phyloP scores from a whole-genome alignment of 768 basidiomycete species.

The Cyclocybe cylindracea region DNA sequence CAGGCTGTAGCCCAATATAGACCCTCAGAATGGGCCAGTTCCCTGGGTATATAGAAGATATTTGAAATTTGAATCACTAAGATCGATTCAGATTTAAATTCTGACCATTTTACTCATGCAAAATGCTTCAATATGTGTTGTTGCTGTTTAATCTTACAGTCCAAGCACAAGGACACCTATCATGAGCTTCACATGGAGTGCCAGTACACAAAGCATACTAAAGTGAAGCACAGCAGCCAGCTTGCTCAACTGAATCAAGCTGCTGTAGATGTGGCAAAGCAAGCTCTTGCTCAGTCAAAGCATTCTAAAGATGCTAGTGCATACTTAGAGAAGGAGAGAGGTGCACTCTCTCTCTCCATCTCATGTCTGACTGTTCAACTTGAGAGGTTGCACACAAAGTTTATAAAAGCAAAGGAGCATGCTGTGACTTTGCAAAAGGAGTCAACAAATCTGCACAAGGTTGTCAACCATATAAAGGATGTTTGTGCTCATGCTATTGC shows the following conservation, averaged over 20 bases:
- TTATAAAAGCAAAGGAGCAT: background rate
- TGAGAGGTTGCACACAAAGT: background rate
- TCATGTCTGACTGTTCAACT: background rate
- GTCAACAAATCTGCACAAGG: background rate
- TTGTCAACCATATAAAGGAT: background rate
- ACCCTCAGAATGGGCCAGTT: no score
- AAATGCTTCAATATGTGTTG: no score
- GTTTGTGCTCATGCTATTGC: background rate
- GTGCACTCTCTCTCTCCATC: slow-evolving; percentile 1
- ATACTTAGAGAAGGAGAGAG: background rate
- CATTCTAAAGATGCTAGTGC: background rate
- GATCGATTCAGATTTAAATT: no score
- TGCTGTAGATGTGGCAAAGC: background rate
- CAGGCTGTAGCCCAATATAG: no score
- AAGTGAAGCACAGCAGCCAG: no score
- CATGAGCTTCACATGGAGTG: slow-evolving; percentile 10
- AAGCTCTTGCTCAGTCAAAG: background rate
- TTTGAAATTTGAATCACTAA: no score
- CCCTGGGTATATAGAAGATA: no score
- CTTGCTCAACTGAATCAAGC: slow-evolving; percentile 2
- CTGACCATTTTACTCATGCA: no score
- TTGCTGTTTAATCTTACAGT: no score
- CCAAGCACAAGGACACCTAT: background rate
- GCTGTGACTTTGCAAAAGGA: background rate
- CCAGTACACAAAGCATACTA: background rate